A percentile compares a stretch with the other conserved stretches of the same genome.
Evolutionary conservation across 306 rosid genomes (phyloP).

Genomic region (Vigna trinervia): DNA sequence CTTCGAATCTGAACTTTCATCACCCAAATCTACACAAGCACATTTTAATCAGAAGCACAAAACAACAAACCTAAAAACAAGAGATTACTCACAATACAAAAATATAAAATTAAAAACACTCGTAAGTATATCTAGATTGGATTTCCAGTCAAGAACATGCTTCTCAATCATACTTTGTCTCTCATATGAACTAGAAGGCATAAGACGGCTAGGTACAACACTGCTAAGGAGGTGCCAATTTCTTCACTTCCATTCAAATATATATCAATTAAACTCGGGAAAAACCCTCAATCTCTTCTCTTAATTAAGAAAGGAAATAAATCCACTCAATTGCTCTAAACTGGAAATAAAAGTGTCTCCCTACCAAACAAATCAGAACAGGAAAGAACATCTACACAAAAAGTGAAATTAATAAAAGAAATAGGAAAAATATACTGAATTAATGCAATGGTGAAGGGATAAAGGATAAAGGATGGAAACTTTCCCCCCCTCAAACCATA

Average conservation of each 20-base stretch:
- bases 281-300: conserved; percentile 15
- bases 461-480: conserved; percentile 27
- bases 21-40: not conserved
- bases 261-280: not conserved
- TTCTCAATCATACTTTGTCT: too few species aligned
- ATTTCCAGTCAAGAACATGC: too few species aligned
- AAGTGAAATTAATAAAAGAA: not conserved
- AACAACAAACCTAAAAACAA: not conserved
- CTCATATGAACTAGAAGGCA: not conserved
- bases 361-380: conserved; percentile 11
- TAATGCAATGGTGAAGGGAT: not conserved
- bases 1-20: not conserved
- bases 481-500: conserved; percentile 30
- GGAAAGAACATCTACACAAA: not conserved
- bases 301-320: conserved; percentile 39
- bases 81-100: not conserved
- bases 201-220: conserved; percentile 5
- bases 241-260: conserved; percentile 9
- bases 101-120: too few species aligned
- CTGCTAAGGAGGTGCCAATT: conserved; percentile 8
- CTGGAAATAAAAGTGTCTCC: conserved; percentile 1
- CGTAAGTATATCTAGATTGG: too few species aligned
- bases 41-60: not conserved
- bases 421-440: too few species aligned
- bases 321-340: conserved; percentile 10